Evolutionary conservation across 1,284 basidiomycete species (phyloP).

Genomic region (Malassezia obtusa): DNA sequence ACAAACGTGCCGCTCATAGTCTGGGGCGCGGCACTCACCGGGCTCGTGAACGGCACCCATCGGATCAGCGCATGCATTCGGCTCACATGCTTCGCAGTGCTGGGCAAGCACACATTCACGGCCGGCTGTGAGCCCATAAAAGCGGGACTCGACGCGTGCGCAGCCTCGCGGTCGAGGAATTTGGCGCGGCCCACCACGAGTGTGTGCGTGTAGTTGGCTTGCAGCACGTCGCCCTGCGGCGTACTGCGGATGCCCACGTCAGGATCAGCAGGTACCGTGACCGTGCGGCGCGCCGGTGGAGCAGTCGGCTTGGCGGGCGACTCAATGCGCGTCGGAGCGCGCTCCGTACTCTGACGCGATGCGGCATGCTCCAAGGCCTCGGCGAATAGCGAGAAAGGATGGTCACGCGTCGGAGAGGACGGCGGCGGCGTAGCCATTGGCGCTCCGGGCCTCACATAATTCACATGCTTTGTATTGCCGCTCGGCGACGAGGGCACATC

Average conservation of each 20-base stretch:
- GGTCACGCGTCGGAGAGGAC: conserved; percentile 5
- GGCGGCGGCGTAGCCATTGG: conserved; percentile 7
- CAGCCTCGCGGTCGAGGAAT: neutral
- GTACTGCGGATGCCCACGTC: neutral
- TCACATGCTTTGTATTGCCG: neutral
- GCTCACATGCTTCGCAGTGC: conserved; percentile 36
- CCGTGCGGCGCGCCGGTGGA: neutral
- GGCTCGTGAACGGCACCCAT: conserved; percentile 34
- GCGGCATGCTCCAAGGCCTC: conserved; percentile 1
- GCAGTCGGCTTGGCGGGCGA: conserved; percentile 5
- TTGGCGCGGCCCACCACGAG: conserved; percentile 12
- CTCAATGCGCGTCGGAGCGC: neutral
- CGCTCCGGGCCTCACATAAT: neutral
- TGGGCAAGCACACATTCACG: conserved; percentile 30
- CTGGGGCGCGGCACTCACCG: neutral
- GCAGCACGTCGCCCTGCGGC: neutral
- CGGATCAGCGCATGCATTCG: conserved; percentile 42
- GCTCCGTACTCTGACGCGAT: neutral
- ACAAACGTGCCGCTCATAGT: conserved; percentile 28
- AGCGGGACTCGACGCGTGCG: neutral
- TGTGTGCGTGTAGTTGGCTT: conserved; percentile 6
- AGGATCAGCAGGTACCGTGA: neutral
- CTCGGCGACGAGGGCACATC: conserved; percentile 1
- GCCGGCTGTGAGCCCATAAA: conserved; percentile 25
- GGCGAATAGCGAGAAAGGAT: neutral